Base-by-base conservation (phyloP, 176 grass and related monocot genomes). In the Urochloa ruziziensis region DNA sequence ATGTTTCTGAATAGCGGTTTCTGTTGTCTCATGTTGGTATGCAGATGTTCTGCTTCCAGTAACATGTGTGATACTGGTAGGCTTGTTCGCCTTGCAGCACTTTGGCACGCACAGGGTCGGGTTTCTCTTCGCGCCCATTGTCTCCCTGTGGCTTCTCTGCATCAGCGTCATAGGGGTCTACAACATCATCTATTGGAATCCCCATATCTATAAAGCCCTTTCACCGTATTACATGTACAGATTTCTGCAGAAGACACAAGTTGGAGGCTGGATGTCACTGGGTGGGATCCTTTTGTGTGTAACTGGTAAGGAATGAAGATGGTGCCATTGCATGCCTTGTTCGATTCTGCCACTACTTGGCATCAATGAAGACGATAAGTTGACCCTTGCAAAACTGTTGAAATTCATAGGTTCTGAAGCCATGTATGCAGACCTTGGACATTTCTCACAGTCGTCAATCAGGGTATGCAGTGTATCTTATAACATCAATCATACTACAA, bases 361-460 rank as follows among this genome's bases (percentile, higher is more conserved):
- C 5, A 54, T 46, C n/a, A 27, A 48, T 32, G 29, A 57, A 47
- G 27, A 79, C 5, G 24, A 70, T 81, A 47, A 30, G 1, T 61
- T 89, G 77, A 65, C 64, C 66, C 56, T 87, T 36, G n/a, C 61
- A n/a, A 70, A 39, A 80, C 37, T 80, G 42, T 63, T 67, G 3
- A 74, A 83, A 76, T 74, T 82, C 6, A 61, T 63, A 98, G 96
- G 96, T 27, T 98, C 96, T 76, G 96, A 98, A 89, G 93, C 93
- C 66, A 98, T 98, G 93, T 98, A 87, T 83, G 93, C 96, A 2
- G 96, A 98, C 80, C 91, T 98, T 71, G 96, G 96, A 29, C 96
- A 98, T 85, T 98, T 98, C 57, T 89, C 96, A n/a, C 96, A 98
- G 77, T 70, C 84, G 61, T 95, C 96, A 58, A 90, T 98, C 83